Percentiles rank a stretch among this genome's conserved stretches.
Conservation (phyloP, 805 yeast species). For the Lachancea thermotolerans region DNA sequence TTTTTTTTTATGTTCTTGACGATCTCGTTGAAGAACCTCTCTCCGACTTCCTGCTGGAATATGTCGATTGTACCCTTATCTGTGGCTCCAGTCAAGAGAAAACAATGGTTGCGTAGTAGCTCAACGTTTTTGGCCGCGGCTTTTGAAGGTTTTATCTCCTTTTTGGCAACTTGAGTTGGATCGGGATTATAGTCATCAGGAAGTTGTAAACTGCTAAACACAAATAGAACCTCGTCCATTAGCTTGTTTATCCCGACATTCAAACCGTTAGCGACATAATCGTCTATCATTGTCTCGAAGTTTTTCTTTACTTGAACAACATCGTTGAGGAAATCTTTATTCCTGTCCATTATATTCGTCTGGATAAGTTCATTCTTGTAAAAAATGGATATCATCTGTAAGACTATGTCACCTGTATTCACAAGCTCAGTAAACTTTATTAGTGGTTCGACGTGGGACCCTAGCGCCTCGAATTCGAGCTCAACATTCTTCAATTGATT, state of each 20-base stretch:
- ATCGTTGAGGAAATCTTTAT: conserved; percentile 69
- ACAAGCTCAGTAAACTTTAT: conserved; percentile 84
- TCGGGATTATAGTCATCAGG: conserved; percentile 59
- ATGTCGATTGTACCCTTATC: conserved; percentile 86
- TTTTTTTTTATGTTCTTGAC: conserved; percentile 71
- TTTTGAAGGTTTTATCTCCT: conserved; percentile 43
- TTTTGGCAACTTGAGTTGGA: conserved; percentile 6
- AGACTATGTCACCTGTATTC: conserved; percentile 84
- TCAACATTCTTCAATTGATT: conserved; percentile 31
- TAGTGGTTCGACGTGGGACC: conserved; percentile 64
- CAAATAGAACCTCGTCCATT: conserved; percentile 68
- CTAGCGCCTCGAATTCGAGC: conserved; percentile 24
- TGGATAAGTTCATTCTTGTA: conserved; percentile 74
- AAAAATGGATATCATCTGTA: conserved; percentile 87
- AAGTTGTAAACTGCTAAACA: conserved; percentile 47
- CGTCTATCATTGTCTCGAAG: conserved; percentile 77
- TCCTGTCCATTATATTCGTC: conserved; percentile 52
- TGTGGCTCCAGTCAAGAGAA: conserved; percentile 68
- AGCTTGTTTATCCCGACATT: conserved; percentile 88
- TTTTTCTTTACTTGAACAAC: conserved; percentile 73
- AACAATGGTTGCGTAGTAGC: conserved; percentile 64
- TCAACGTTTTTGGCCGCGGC: conserved; percentile 61
- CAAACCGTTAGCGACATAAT: conserved; percentile 85
- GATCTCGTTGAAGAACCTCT: conserved; percentile 68
- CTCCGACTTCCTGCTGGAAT: conserved; percentile 90